A percentile compares a stretch with the other conserved stretches of the same genome.
These are phyloP conservation scores for Suhomyces kilbournensis DNA, from an alignment of 805 yeast species.

Conservation along the genomic window DNA sequence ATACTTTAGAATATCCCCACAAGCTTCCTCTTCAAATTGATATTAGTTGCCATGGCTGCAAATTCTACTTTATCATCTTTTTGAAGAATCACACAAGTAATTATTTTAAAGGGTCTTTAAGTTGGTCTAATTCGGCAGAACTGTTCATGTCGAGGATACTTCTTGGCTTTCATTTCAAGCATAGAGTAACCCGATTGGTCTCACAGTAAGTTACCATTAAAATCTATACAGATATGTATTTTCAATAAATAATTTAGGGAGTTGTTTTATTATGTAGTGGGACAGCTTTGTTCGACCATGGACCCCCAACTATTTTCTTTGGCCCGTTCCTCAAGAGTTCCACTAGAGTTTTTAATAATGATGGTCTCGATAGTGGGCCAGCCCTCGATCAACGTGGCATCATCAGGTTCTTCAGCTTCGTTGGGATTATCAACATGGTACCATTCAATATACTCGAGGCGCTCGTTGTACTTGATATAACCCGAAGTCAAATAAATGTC, in stretches of 20 bases:
- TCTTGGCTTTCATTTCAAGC: too few species aligned
- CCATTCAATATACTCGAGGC: conserved; percentile 67
- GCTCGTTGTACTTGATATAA: conserved; percentile 47
- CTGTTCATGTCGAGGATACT: too few species aligned
- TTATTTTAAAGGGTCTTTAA: too few species aligned
- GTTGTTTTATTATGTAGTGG: conserved; percentile 12
- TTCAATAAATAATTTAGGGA: conserved; percentile 5
- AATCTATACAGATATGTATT: too few species aligned
- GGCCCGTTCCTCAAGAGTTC: conserved; percentile 25
- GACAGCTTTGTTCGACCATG: conserved; percentile 13
- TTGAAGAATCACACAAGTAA: too few species aligned
- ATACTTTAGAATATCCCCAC: too few species aligned
- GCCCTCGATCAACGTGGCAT: conserved; percentile 3
- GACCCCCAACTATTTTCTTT: conserved; percentile 10
- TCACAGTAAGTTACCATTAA: too few species aligned
- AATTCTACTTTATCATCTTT: too few species aligned
- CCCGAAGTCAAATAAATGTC: conserved; percentile 58
- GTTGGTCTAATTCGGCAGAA: too few species aligned
- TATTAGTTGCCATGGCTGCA: too few species aligned
- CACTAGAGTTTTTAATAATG: conserved; percentile 37
- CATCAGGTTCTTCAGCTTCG: conserved; percentile 2
- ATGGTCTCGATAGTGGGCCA: conserved; percentile 25
- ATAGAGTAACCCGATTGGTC: too few species aligned
- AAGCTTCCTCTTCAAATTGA: too few species aligned
- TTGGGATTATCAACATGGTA: conserved; percentile 43